These are phyloP conservation scores for Boletus reticulatus DNA, from an alignment of 768 basidiomycete species.

Conservation along the genomic window DNA sequence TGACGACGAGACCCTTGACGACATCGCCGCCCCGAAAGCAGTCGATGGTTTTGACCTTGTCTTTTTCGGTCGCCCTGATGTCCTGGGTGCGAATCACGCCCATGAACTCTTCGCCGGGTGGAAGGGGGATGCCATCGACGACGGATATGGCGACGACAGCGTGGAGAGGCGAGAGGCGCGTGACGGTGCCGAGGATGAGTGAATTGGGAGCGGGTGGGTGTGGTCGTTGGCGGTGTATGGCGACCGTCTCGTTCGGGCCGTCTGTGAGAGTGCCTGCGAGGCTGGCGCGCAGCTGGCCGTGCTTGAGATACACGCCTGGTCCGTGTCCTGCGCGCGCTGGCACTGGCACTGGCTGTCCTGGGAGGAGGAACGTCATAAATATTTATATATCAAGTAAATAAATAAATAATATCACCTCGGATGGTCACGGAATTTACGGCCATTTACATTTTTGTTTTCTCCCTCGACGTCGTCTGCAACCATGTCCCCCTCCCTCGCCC, in stretches of 20 bases:
- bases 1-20: conserved; percentile 80
- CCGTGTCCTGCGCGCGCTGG: conserved; percentile 47
- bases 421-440: conserved; percentile 19
- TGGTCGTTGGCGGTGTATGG: conserved; percentile 64
- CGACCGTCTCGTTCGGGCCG: conserved; percentile 29
- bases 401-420: conserved; percentile 1
- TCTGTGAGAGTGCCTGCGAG: conserved; percentile 59
- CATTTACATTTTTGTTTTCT: conserved; percentile 1
- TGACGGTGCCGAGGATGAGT: conserved; percentile 79
- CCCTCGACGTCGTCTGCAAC: conserved; percentile 13
- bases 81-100: conserved; percentile 89
- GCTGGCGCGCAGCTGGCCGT: conserved; percentile 65
- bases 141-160: conserved; percentile 82
- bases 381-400: background rate
- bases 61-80: conserved; percentile 86
- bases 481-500: conserved; percentile 67
- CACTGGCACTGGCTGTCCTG: conserved; percentile 82
- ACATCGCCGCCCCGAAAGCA: conserved; percentile 93
- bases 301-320: conserved; percentile 61
- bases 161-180: conserved; percentile 79
- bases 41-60: conserved; percentile 84
- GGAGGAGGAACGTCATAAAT: conserved; percentile 49
- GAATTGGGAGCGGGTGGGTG: conserved; percentile 74
- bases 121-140: conserved; percentile 82
- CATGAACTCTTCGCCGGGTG: conserved; percentile 82